Evolutionary conservation across 1,284 basidiomycete genomes (phyloP).

Genomic region (Apiotrichum porosum): DNA sequence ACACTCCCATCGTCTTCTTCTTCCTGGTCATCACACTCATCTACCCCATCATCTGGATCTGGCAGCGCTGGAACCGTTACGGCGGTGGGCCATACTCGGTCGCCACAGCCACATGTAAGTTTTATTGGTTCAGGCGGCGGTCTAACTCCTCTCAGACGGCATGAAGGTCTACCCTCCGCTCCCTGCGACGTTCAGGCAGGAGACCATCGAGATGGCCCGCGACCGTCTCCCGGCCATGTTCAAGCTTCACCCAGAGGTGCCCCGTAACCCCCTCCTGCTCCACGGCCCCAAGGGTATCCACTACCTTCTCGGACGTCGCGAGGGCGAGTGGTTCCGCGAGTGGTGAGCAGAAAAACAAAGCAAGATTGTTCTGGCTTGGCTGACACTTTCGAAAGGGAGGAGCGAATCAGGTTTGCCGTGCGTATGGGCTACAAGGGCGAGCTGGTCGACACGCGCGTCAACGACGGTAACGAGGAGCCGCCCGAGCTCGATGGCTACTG

Average conservation of each 20-base stretch:
- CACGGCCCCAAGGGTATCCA: slow-evolving; percentile 42
- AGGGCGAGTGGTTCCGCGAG: slow-evolving; percentile 68
- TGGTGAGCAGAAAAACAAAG: no score
- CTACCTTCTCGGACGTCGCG: slow-evolving; percentile 55
- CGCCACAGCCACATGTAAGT: slow-evolving; percentile 18
- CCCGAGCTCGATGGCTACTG: slow-evolving; percentile 22
- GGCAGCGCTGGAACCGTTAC: slow-evolving; percentile 17
- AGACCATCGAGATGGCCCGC: slow-evolving; percentile 27
- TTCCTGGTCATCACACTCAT: slow-evolving; percentile 60
- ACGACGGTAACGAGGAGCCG: slow-evolving; percentile 6
- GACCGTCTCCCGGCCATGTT: slow-evolving; percentile 29
- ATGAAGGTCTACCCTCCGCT: slow-evolving; percentile 41
- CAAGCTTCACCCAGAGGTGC: slow-evolving; percentile 40
- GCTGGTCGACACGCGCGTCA: slow-evolving; percentile 15
- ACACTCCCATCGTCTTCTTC: slow-evolving; percentile 61
- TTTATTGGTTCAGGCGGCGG: no score
- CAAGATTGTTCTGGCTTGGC: no score
- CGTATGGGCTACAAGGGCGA: slow-evolving; percentile 38
- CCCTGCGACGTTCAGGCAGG: slow-evolving; percentile 34
- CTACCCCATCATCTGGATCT: slow-evolving; percentile 60
- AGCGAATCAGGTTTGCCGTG: slow-evolving; percentile 58
- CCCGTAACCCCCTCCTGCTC: slow-evolving; percentile 23
- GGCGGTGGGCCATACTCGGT: slow-evolving; percentile 34
- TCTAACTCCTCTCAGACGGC: no score
- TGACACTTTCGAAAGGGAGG: no score